phyloP scores from a whole-genome alignment of 805 yeast genomes.

The Barnettozyma californica region DNA sequence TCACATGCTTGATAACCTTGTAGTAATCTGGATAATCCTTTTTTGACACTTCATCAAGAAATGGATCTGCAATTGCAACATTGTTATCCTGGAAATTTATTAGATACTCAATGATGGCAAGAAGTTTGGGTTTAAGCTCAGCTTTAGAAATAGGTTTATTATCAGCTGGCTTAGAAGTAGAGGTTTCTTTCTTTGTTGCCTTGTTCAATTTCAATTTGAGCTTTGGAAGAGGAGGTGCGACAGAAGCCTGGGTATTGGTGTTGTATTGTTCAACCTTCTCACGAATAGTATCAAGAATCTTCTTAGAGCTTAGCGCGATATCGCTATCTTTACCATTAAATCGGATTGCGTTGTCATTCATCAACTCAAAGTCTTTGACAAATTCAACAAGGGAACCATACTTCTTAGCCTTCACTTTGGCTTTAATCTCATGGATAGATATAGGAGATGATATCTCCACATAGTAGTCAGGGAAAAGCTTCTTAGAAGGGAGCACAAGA shows the following conservation, averaged over 20 bases:
- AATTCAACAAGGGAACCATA: constrained; percentile 37
- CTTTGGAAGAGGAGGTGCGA: constrained; percentile 23
- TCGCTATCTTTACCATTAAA: constrained; percentile 65
- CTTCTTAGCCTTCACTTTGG: constrained; percentile 34
- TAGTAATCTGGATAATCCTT: constrained; percentile 78
- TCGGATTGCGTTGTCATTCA: constrained; percentile 65
- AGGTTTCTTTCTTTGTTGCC: not conserved
- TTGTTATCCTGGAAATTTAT: constrained; percentile 25
- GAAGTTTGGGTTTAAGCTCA: constrained; percentile 13
- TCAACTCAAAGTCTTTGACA: constrained; percentile 54
- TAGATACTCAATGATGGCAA: constrained; percentile 14
- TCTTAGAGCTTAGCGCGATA: constrained; percentile 61
- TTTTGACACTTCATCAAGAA: constrained; percentile 66
- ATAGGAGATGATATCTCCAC: constrained; percentile 64
- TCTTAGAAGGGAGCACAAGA: constrained; percentile 65
- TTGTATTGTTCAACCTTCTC: constrained; percentile 29
- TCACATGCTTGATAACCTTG: constrained; percentile 64
- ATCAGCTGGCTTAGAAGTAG: not conserved
- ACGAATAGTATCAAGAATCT: constrained; percentile 50
- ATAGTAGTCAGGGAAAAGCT: constrained; percentile 77
- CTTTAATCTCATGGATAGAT: constrained; percentile 61
- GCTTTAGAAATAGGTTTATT: not conserved
- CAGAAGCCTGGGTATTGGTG: constrained; percentile 23
- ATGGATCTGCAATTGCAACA: constrained; percentile 55
- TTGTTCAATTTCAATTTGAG: constrained; percentile 11